A percentile compares a stretch with the other conserved stretches of the same genome.
These are phyloP conservation scores for Mycena alexandri DNA, from an alignment of 768 basidiomycete species.

Conservation along the genomic window DNA sequence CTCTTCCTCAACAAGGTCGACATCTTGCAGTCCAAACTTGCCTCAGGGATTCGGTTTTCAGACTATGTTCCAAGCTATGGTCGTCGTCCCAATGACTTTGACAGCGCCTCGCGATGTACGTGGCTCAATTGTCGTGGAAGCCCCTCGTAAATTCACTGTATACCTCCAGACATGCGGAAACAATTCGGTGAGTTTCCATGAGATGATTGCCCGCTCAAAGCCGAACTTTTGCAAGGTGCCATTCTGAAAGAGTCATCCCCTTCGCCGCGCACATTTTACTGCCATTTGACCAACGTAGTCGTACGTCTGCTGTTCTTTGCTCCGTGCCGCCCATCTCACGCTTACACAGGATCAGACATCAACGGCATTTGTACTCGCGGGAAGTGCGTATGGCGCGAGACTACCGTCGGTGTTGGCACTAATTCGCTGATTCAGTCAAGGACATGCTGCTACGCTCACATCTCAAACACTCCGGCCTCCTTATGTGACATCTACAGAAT, in stretches of 20 bases:
- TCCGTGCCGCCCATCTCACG: constrained; percentile 2
- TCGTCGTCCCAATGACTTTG: constrained; percentile 72
- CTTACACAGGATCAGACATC: constrained; percentile 66
- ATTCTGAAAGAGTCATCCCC: constrained; percentile 72
- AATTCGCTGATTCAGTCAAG: constrained; percentile 15
- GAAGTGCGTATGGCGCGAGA: constrained; percentile 12
- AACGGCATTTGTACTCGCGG: constrained; percentile 64
- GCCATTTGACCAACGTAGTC: constrained; percentile 79
- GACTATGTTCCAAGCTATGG: constrained; percentile 77
- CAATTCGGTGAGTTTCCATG: constrained; percentile 64
- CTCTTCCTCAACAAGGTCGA: constrained; percentile 85
- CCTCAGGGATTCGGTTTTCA: constrained; percentile 68
- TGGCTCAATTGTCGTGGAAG: constrained; percentile 4
- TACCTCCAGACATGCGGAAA: constrained; percentile 68
- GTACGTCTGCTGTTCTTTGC: constrained; percentile 52
- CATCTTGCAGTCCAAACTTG: constrained; percentile 71
- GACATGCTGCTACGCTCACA: constrained; percentile 34
- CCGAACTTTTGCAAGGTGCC: constrained; percentile 44
- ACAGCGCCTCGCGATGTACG: constrained; percentile 73
- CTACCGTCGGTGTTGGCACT: not conserved
- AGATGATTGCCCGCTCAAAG: not conserved
- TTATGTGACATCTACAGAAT: constrained; percentile 1
- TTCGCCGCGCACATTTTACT: constrained; percentile 70
- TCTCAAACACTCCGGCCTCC: constrained; percentile 30
- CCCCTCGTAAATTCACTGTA: not conserved